Evolutionary conservation across 2,329 filamentous ascomycete species (phyloP).

Genomic region (Fusarium setosum): DNA sequence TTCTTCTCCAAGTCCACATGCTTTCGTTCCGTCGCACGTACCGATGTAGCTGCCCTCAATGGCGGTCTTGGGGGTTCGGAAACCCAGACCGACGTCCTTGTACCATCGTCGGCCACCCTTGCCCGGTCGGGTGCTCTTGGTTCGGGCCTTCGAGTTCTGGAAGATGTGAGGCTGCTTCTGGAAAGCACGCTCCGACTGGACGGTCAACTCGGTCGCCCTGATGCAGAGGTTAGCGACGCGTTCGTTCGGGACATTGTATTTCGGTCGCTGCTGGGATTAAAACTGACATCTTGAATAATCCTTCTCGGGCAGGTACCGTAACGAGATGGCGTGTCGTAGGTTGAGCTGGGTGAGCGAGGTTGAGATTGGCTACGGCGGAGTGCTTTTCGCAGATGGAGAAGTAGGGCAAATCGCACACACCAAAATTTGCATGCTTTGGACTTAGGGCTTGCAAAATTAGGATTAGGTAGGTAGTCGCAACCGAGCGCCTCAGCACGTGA

Average conservation of each 20-base stretch:
- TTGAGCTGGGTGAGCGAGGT: constrained; percentile 49
- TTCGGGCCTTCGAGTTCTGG: constrained; percentile 95
- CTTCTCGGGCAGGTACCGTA: constrained; percentile 53
- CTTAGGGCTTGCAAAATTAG: constrained; percentile 57
- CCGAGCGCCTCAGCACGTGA: constrained; percentile 47
- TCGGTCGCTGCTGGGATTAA: constrained; percentile 27
- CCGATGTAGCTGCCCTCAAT: constrained; percentile 99
- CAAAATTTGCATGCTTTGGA: constrained; percentile 47
- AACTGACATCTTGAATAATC: constrained; percentile 59
- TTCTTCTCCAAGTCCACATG: constrained; percentile 14
- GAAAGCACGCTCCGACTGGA: constrained; percentile 99
- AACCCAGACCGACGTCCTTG: constrained; percentile 99
- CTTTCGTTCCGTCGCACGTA: constrained; percentile 67
- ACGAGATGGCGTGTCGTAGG: constrained; percentile 52
- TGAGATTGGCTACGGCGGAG: constrained; percentile 43
- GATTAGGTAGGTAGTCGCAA: constrained; percentile 45
- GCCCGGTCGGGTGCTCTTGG: constrained; percentile 85
- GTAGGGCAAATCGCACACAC: constrained; percentile 52
- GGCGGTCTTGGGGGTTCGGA: constrained; percentile 97
- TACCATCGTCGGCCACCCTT: constrained; percentile 96
- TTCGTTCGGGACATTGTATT: constrained; percentile 34
- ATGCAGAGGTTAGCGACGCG: constrained; percentile 53
- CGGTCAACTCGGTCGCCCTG: constrained; percentile 98
- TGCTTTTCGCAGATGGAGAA: constrained; percentile 51
- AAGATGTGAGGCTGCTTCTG: constrained; percentile 99